Base-by-base conservation (phyloP, 2,329 filamentous ascomycete genomes). In the Talaromyces funiculosus region DNA sequence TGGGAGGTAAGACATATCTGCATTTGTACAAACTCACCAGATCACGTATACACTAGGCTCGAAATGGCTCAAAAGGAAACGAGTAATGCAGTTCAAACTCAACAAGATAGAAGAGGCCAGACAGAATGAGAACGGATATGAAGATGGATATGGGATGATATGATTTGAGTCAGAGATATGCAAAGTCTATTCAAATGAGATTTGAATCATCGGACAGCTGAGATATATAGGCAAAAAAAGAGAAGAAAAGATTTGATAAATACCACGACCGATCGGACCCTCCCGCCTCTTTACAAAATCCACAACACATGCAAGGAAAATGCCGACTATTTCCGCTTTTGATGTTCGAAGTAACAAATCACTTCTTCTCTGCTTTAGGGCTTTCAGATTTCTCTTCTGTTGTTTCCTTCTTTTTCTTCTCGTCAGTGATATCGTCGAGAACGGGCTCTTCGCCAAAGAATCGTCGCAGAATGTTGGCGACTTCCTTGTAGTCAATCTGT, bases 401-500 rank as follows among this genome's bases (percentile, higher is more conserved):
- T 4, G 45, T 33, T n/a, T 35, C 18, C 24, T 42, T 33, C 31
- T 29, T 49, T n/a, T 42, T 33, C 31, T 29, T 49, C 33, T 54
- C 51, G 22, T 38, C 35, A 7, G 51, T 12, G 29, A 24, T 14
- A 12, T 61, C 54, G 8, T 61, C 54, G 18, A 38, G 38, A n/a
- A 38, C 54, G 10, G 53, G 47, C 16, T 61, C 53, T 37, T 84
- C 82, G 63, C 81, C 77, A 73, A 89, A 96, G 74, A 90, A 96
- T 66, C 82, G 78, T 72, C 80, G 83, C 70, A 99, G 82, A 62
- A 85, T 81, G 65, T 78, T 81, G 75, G 92, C 86, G 55, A 89
- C 89, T 58, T 90, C 87, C 51, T 80, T 73, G 74, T 92, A 96
- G 69, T 96, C 92, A 63, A 79, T 75, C 80, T 92, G 92, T 63